Percentiles rank a stretch among this genome's conserved stretches.
Conservation (phyloP, 768 basidiomycete species). For the Mycena rebaudengoi region DNA sequence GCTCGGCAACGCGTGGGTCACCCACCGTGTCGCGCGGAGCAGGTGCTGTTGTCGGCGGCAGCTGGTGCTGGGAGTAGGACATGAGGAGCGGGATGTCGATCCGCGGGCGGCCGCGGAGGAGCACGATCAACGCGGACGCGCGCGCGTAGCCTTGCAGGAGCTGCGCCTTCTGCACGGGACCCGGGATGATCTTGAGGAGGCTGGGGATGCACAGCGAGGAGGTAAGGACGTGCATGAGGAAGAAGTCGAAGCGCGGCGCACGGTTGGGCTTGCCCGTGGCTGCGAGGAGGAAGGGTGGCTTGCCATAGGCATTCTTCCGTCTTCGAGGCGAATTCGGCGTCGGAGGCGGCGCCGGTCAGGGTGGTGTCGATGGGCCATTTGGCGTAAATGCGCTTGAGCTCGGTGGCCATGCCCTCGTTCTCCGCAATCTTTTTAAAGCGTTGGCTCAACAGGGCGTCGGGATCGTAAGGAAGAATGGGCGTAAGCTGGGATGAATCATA, state of each 20-base stretch:
- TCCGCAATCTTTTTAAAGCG: slow-evolving; percentile 36
- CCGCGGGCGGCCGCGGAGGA: slow-evolving; percentile 50
- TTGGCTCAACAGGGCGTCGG: slow-evolving; percentile 36
- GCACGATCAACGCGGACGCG: slow-evolving; percentile 36
- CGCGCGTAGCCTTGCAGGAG: slow-evolving; percentile 45
- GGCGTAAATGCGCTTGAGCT: slow-evolving; percentile 44
- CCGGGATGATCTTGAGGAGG: slow-evolving; percentile 34
- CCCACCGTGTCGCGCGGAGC: slow-evolving; percentile 32
- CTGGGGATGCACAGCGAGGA: slow-evolving; percentile 50
- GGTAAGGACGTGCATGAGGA: slow-evolving; percentile 54
- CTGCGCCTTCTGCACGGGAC: slow-evolving; percentile 36
- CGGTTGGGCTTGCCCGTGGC: slow-evolving; percentile 44
- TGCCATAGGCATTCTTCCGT: slow-evolving; percentile 49
- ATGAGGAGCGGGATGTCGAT: slow-evolving; percentile 48
- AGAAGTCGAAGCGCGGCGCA: slow-evolving; percentile 49
- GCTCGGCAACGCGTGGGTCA: slow-evolving; percentile 24
- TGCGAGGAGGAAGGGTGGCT: slow-evolving; percentile 45
- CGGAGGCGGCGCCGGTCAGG: slow-evolving; percentile 21
- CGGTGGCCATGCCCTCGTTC: slow-evolving; percentile 39
- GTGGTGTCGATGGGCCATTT: slow-evolving; percentile 41
- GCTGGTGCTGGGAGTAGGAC: slow-evolving; percentile 43
- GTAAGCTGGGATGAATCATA: slow-evolving; percentile 58
- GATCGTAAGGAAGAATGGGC: slow-evolving; percentile 63
- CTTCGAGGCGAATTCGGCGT: slow-evolving; percentile 35
- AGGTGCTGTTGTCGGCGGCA: slow-evolving; percentile 31